Base-by-base conservation (phyloP, 176 grass and related monocot species). In the Puya raimondii region DNA sequence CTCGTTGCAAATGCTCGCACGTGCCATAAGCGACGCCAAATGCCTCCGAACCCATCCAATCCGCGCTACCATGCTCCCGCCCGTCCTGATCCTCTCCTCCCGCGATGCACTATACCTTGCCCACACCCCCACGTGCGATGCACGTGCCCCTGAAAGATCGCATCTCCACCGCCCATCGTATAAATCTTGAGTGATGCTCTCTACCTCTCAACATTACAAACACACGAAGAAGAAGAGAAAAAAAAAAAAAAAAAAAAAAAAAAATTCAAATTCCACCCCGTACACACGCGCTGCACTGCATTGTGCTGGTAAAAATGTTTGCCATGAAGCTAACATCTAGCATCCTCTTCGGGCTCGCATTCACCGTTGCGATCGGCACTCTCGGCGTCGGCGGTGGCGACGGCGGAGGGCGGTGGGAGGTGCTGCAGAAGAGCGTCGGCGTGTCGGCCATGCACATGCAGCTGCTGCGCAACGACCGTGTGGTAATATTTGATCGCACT, bases 381-480 rank as follows among this genome's bases (percentile, higher is more conserved):
- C 7, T 53, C 51, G 15, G 15, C 51, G 9, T 3, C 51, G 51
- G 51, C 6, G 11, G 52, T 1, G 9, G 51, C 51, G 51, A 4
- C 6, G 11, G 52, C 12, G 8, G 53, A n/a, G 14, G 90, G 25
- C 66, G 71, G 18, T 94, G 90, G 90, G 74, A 84, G 6, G 70
- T 94, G 54, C 90, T 89, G 74, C 86, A 89, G 57, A 52, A 65
- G 54, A 94, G 74, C 78, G 77, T 94, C 64, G 90, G 90, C 51
- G 83, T 94, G 21, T 94, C 90, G 47, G 90, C 90, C 47, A 94
- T 94, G 90, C 90, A 94, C 86, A 94, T 94, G 90, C 90, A 94
- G 83, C 86, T 94, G 47, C 86, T 89, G n/a, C 83, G 81, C 83
- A 86, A 86, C 80, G 90, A 94, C 77, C 74, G 78, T 25, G 86